phyloP scores from a whole-genome alignment of 331 rosid species.

The Phaseolus coccineus region DNA sequence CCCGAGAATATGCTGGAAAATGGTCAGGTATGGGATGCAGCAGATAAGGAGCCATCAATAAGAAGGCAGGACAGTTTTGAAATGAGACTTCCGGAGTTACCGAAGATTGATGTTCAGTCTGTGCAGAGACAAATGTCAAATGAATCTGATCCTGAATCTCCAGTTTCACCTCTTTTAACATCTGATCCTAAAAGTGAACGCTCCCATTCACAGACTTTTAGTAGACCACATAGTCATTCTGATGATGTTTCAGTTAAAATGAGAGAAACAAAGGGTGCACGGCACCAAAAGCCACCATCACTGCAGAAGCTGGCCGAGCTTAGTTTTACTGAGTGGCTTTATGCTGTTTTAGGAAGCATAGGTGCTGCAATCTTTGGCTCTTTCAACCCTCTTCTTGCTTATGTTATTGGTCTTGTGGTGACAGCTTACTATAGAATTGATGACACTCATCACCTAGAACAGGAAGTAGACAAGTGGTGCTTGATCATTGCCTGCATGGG shows the following conservation, averaged over 20 bases:
- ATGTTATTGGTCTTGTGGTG: conserved; percentile 87
- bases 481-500: conserved; percentile 98
- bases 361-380: conserved; percentile 99
- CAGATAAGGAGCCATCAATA: conserved; percentile 88
- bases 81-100: conserved; percentile 92
- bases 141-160: conserved; percentile 98
- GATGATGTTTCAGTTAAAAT: conserved; percentile 69
- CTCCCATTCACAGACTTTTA: conserved; percentile 97
- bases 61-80: conserved; percentile 97
- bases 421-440: conserved; percentile 71
- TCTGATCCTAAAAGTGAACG: conserved; percentile 98
- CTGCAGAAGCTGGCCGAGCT: conserved; percentile 95
- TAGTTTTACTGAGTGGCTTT: conserved; percentile 98
- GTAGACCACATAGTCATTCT: conserved; percentile 86
- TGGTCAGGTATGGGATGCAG: conserved; percentile 71
- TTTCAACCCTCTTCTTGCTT: conserved; percentile 98
- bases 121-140: conserved; percentile 69
- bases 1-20: conserved; percentile 83
- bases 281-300: conserved; percentile 73
- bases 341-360: conserved; percentile 95
- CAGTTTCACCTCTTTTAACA: conserved; percentile 91
- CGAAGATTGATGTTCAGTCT: conserved; percentile 92
- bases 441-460: conserved; percentile 49
- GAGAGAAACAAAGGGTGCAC: conserved; percentile 56
- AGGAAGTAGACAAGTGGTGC: conserved; percentile 92